Evolutionary conservation across 73 alveolate genomes (phyloP).

Genomic region (Urostyla sp.): DNA sequence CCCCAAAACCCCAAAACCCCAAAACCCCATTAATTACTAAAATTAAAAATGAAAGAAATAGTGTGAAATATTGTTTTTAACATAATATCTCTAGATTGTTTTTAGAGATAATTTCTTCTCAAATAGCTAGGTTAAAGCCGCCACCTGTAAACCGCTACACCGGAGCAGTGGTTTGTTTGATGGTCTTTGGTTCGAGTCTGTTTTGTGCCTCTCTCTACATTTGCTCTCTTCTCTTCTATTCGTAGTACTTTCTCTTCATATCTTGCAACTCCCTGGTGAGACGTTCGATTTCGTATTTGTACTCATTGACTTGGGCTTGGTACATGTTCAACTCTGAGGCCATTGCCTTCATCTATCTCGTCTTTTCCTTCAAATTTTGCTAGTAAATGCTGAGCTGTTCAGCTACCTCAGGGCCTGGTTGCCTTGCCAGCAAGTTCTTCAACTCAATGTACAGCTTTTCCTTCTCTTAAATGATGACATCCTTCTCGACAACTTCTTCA

Average conservation of each 20-base stretch:
- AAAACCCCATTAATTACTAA: too few species aligned
- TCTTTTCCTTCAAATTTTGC: conserved; percentile 88
- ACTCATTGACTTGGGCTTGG: conserved; percentile 91
- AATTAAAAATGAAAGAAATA: too few species aligned
- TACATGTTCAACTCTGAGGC: conserved; percentile 94
- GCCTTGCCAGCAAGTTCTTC: conserved; percentile 87
- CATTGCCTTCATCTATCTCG: conserved; percentile 93
- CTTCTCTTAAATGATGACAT: conserved; percentile 83
- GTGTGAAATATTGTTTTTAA: too few species aligned
- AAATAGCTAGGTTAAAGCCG: conserved; percentile 83
- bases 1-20: too few species aligned
- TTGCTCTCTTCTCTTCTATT: conserved; percentile 88
- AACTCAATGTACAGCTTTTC: conserved; percentile 88
- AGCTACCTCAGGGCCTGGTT: conserved; percentile 95
- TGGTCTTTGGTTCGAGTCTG: conserved; percentile 65
- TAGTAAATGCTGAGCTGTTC: conserved; percentile 86
- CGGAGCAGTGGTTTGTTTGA: conserved; percentile 79
- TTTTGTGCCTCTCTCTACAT: conserved; percentile 77
- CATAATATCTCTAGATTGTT: too few species aligned
- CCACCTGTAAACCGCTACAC: conserved; percentile 92
- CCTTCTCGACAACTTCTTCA: conserved; percentile 93
- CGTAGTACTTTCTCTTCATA: conserved; percentile 86
- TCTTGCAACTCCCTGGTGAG: conserved; percentile 91
- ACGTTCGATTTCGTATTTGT: conserved; percentile 93
- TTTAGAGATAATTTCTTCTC: too few species aligned